These are phyloP conservation scores for Fonsecaea pugnacius DNA, from an alignment of 2,329 filamentous ascomycete species.

Conservation along the genomic window DNA sequence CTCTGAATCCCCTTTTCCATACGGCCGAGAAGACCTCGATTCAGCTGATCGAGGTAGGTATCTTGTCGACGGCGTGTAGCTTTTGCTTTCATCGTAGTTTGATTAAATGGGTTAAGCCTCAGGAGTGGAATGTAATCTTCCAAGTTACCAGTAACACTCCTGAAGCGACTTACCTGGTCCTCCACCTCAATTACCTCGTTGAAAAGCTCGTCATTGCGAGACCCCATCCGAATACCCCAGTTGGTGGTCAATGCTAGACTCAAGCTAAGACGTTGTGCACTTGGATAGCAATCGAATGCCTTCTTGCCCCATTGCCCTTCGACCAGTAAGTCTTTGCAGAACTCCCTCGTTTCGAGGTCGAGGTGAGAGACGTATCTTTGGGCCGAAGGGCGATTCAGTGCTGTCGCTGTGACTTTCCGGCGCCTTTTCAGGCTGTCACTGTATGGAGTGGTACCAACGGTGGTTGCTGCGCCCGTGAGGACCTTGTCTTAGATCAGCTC, in stretches of 20 bases:
- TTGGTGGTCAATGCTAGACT: constrained; percentile 67
- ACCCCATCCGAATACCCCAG: constrained; percentile 66
- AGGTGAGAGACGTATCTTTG: constrained; percentile 64
- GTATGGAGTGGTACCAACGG: constrained; percentile 69
- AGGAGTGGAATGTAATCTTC: constrained; percentile 66
- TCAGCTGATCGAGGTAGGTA: constrained; percentile 62
- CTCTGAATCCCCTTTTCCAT: constrained; percentile 65
- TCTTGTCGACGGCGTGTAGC: constrained; percentile 66
- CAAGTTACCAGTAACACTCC: constrained; percentile 64
- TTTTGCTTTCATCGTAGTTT: constrained; percentile 61
- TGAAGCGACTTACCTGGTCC: constrained; percentile 63
- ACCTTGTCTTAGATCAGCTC: background rate
- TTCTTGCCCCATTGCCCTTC: constrained; percentile 60
- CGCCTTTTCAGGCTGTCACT: constrained; percentile 66
- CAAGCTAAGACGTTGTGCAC: constrained; percentile 67
- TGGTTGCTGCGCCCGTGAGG: constrained; percentile 58
- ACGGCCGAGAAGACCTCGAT: constrained; percentile 62
- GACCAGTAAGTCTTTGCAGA: constrained; percentile 63
- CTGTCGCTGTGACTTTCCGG: constrained; percentile 67
- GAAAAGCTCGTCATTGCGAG: constrained; percentile 62
- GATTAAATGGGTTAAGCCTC: constrained; percentile 65
- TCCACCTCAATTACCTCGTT: constrained; percentile 67
- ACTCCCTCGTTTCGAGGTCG: constrained; percentile 66
- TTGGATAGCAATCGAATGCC: constrained; percentile 67
- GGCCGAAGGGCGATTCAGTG: constrained; percentile 53